Evolutionary conservation across 2,329 filamentous ascomycete species (phyloP).

Genomic region (Fusarium tupiense): DNA sequence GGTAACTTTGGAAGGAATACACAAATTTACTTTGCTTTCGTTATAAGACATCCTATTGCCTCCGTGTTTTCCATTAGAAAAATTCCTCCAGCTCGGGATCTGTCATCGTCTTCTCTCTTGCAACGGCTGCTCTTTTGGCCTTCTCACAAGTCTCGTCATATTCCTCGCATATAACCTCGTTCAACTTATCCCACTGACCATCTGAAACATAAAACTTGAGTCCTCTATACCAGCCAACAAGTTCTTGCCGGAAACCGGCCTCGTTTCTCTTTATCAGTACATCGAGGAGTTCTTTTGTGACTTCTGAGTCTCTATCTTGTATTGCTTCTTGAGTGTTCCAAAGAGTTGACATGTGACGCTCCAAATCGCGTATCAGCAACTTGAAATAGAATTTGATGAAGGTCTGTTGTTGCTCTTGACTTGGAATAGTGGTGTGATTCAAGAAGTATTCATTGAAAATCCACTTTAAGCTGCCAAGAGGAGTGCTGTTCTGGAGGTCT

Average conservation of each 20-base stretch:
- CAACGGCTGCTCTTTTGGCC: background rate
- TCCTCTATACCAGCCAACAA: constrained; percentile 21
- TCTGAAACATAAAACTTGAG: background rate
- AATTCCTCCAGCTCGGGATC: background rate
- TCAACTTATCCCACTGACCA: background rate
- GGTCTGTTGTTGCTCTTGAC: accelerated
- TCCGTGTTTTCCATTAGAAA: accelerated
- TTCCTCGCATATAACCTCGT: background rate
- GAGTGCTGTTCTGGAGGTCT: accelerated
- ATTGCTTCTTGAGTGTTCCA: background rate
- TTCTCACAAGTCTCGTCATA: background rate
- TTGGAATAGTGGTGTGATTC: accelerated
- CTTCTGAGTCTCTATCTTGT: accelerated
- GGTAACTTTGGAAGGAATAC: accelerated
- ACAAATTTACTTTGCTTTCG: background rate
- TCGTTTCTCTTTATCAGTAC: background rate
- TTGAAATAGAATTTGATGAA: constrained; percentile 16
- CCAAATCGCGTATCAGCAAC: background rate
- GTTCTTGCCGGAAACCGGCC: accelerated
- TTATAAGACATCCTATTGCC: too few species aligned
- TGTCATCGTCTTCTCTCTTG: accelerated
- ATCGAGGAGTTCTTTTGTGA: background rate
- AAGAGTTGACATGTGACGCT: background rate
- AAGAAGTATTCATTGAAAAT: accelerated
- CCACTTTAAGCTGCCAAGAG: background rate